phyloP scores from a whole-genome alignment of 2,329 filamentous ascomycete genomes.

The Waltergamsia citrina region DNA sequence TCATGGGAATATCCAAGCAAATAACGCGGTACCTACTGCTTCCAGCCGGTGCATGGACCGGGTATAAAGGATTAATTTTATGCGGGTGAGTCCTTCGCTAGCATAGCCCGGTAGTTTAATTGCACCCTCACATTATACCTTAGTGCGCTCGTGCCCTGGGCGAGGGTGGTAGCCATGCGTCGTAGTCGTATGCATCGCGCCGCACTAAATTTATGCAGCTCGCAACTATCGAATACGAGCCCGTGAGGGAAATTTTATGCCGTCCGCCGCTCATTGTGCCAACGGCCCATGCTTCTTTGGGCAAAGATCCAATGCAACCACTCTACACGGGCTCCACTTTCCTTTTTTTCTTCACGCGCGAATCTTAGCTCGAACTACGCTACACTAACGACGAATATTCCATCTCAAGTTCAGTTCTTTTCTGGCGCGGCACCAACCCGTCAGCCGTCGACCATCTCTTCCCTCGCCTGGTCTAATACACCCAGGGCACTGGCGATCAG shows the following conservation, averaged over 20 bases:
- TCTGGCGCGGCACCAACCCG: too few species aligned
- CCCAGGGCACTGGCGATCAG: too few species aligned
- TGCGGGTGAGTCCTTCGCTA: conserved; percentile 13
- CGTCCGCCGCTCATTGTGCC: too few species aligned
- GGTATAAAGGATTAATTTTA: conserved; percentile 13
- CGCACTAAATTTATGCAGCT: not conserved
- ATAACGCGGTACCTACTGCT: conserved; percentile 1
- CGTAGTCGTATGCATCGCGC: not conserved
- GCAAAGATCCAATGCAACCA: not conserved
- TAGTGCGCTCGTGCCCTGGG: not conserved
- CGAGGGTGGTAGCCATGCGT: not conserved
- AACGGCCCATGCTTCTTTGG: too few species aligned
- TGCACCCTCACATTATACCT: not conserved
- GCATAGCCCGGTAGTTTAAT: not conserved
- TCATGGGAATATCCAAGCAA: conserved; percentile 4
- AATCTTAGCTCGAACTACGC: too few species aligned
- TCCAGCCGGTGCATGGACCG: conserved; percentile 2
- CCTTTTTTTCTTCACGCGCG: too few species aligned
- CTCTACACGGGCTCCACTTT: not conserved
- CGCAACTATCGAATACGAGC: too few species aligned
- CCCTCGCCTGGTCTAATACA: too few species aligned
- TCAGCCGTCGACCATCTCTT: too few species aligned
- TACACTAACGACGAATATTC: too few species aligned
- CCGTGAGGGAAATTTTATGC: too few species aligned
- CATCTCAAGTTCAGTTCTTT: too few species aligned